Conservation (phyloP, 441 rosid genomes). For the Rhodomyrtus psidioides region DNA sequence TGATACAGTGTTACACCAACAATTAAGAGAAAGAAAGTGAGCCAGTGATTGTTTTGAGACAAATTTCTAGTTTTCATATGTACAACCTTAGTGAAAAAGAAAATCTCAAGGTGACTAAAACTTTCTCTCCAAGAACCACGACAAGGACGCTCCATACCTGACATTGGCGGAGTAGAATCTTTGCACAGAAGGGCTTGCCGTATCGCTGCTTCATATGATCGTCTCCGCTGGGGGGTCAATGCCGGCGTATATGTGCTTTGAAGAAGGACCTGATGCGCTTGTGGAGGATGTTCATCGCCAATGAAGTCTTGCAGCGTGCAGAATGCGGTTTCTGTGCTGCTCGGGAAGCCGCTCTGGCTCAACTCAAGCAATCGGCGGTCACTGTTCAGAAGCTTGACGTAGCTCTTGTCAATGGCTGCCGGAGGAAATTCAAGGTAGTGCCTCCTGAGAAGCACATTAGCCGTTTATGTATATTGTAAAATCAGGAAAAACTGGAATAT, state of each 20-base stretch:
- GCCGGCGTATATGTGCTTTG: neutral
- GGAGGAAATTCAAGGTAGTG: slow-evolving; percentile 32
- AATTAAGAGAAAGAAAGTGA: neutral
- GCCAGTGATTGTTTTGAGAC: neutral
- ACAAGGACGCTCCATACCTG: neutral
- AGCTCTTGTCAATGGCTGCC: slow-evolving; percentile 26
- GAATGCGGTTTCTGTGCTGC: neutral
- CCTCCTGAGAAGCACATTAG: slow-evolving; percentile 17
- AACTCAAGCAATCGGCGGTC: slow-evolving; percentile 21
- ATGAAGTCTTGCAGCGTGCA: slow-evolving; percentile 9
- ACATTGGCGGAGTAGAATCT: neutral
- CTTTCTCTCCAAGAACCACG: neutral
- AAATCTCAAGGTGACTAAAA: neutral
- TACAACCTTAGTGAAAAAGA: neutral
- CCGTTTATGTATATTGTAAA: neutral
- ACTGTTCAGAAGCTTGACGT: slow-evolving; percentile 28
- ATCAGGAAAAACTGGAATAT: neutral
- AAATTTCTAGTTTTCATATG: neutral
- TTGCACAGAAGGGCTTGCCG: neutral
- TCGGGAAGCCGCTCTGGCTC: slow-evolving; percentile 20
- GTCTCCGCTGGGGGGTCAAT: neutral
- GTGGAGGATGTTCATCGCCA: neutral
- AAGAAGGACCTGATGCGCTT: neutral
- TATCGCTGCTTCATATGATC: neutral
- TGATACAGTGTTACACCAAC: neutral